phyloP scores from a whole-genome alignment of 176 grass and related monocot species.

The Aegilops sharonensis region DNA sequence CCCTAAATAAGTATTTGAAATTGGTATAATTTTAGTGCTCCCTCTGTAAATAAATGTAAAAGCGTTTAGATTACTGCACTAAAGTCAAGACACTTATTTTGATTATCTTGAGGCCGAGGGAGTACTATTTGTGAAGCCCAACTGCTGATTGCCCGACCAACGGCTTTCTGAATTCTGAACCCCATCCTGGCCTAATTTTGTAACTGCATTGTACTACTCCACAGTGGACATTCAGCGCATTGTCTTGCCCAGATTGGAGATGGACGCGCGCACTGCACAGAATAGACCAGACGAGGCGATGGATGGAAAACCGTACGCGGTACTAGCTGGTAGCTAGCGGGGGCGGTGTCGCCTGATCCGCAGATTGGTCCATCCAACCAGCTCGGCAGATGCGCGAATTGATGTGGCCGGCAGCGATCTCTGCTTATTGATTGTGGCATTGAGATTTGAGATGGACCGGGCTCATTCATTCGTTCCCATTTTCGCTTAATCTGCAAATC shows the following conservation, averaged over 20 bases:
- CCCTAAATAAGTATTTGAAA: too few relatives aligned
- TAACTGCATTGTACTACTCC: too few relatives aligned
- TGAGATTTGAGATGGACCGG: not conserved
- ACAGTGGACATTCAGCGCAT: not conserved
- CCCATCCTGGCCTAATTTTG: not conserved
- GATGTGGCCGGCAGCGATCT: not conserved
- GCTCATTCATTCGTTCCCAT: too few relatives aligned
- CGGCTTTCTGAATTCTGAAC: not conserved
- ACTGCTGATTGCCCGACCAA: not conserved
- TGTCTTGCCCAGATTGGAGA: not conserved
- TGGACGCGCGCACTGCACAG: not conserved
- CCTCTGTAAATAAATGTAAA: too few relatives aligned
- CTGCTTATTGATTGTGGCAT: not conserved
- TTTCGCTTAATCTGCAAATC: too few relatives aligned
- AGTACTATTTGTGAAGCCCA: too few relatives aligned
- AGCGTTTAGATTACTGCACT: too few relatives aligned
- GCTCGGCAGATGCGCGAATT: not conserved
- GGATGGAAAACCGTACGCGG: not conserved
- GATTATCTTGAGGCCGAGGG: too few relatives aligned
- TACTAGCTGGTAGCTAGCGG: not conserved
- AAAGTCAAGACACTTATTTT: too few relatives aligned
- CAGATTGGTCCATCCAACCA: slow-evolving; percentile 26
- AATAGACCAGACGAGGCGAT: not conserved
- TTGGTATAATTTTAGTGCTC: too few relatives aligned
- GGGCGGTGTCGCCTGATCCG: not conserved